These are phyloP conservation scores for Phaeotremella skinneri DNA, from an alignment of 768 basidiomycete species.

Conservation along the genomic window DNA sequence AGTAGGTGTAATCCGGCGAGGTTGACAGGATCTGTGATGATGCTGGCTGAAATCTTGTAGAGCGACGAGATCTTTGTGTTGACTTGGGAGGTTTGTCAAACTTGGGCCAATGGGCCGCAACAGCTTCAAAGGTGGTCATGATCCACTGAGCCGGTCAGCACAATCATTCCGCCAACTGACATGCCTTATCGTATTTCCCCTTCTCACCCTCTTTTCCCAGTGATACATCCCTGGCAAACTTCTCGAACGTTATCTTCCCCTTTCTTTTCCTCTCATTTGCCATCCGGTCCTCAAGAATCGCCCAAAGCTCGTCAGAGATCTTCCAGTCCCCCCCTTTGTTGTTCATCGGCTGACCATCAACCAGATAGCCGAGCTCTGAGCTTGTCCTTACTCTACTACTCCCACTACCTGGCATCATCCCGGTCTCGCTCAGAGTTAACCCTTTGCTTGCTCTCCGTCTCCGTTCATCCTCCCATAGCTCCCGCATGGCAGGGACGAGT, in stretches of 20 bases:
- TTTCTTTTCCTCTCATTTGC: conserved; percentile 54
- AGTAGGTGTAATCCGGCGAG: background rate
- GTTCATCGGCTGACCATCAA: conserved; percentile 58
- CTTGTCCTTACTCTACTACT: conserved; percentile 48
- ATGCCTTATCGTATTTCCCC: conserved; percentile 44
- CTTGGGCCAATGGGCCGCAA: conserved; percentile 73
- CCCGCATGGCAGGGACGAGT: conserved; percentile 80
- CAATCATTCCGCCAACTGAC: conserved; percentile 2
- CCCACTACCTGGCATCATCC: conserved; percentile 67
- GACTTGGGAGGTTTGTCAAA: conserved; percentile 23
- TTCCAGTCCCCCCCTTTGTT: conserved; percentile 62
- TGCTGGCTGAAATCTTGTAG: conserved; percentile 11
- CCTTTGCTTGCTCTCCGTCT: conserved; percentile 66
- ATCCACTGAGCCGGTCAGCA: conserved; percentile 56
- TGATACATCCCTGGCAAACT: conserved; percentile 33
- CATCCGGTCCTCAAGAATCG: conserved; percentile 65
- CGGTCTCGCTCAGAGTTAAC: conserved; percentile 65
- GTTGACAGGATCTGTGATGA: conserved; percentile 14
- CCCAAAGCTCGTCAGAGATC: conserved; percentile 64
- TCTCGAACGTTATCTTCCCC: conserved; percentile 38
- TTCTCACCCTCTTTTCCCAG: conserved; percentile 40
- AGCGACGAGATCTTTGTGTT: conserved; percentile 31
- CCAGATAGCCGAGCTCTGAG: conserved; percentile 43
- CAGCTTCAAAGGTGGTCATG: conserved; percentile 85
- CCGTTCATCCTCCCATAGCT: conserved; percentile 97